Evolutionary conservation across 2,329 filamentous ascomycete species (phyloP).

Genomic region (Trichoderma asperellum): DNA sequence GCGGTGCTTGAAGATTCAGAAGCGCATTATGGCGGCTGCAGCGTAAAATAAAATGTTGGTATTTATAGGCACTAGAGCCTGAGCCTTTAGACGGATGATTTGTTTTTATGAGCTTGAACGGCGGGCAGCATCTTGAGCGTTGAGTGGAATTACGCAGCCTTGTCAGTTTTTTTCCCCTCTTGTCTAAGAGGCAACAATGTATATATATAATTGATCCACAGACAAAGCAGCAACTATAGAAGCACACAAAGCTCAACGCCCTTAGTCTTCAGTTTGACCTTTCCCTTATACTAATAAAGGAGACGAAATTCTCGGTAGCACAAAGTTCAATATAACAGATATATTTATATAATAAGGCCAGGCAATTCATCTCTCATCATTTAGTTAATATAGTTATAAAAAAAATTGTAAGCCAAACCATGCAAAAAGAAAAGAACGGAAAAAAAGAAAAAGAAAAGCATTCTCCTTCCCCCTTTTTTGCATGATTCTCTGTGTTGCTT

Average conservation of each 20-base stretch:
- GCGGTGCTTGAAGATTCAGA: slow-evolving; percentile 51
- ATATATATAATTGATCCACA: not conserved
- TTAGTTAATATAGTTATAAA: slow-evolving; percentile 26
- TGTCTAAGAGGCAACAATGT: not conserved
- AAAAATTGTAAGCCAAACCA: slow-evolving; percentile 25
- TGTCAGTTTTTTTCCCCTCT: too few relatives aligned
- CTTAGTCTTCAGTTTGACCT: not conserved
- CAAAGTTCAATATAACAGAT: not conserved
- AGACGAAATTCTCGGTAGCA: not conserved
- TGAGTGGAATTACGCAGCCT: not conserved
- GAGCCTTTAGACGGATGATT: not conserved
- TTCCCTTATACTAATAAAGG: not conserved
- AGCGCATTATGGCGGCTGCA: slow-evolving; percentile 42
- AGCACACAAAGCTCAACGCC: not conserved
- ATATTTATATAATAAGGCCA: slow-evolving; percentile 12
- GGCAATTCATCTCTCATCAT: slow-evolving; percentile 30
- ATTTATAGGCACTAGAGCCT: not conserved
- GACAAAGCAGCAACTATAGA: not conserved
- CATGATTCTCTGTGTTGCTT: slow-evolving; percentile 5
- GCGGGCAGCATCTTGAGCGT: not conserved
- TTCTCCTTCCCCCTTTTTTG: not conserved
- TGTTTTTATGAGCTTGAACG: not conserved
- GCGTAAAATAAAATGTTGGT: not conserved
- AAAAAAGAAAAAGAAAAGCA: not conserved
- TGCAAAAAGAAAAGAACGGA: slow-evolving; percentile 8